Evolutionary conservation across 1,139 yeast species (phyloP).

Genomic region (Debaryomycetaceae sp.): DNA sequence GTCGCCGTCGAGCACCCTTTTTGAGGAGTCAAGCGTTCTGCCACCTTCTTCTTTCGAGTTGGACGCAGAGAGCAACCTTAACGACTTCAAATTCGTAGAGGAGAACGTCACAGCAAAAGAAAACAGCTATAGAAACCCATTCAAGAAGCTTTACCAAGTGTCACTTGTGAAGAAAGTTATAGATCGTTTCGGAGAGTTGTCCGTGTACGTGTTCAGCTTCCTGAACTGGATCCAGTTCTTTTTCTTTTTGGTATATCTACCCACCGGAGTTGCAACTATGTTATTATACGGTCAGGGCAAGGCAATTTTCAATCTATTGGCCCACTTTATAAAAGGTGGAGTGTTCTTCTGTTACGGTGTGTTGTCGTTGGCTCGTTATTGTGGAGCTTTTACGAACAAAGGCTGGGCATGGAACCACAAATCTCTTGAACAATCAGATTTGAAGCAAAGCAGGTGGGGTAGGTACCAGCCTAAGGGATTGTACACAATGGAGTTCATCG

Average conservation of each 20-base stretch:
- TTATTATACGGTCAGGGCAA: conserved; percentile 63
- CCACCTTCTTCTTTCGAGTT: conserved; percentile 4
- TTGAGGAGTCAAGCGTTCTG: conserved; percentile 21
- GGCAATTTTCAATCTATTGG: conserved; percentile 74
- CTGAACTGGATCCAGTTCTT: conserved; percentile 67
- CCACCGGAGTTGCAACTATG: conserved; percentile 77
- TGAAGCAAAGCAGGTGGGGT: conserved; percentile 14
- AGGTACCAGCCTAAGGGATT: conserved; percentile 50
- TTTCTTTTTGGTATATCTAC: conserved; percentile 55
- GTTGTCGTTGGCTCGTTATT: conserved; percentile 74
- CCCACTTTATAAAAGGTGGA: conserved; percentile 95
- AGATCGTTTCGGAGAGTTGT: conserved; percentile 7
- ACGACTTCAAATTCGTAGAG: background rate
- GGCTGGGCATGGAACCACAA: conserved; percentile 94
- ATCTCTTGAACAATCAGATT: conserved; percentile 27
- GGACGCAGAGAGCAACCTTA: background rate
- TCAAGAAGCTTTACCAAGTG: background rate
- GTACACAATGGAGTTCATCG: conserved; percentile 82
- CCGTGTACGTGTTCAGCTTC: conserved; percentile 37
- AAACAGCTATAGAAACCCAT: background rate
- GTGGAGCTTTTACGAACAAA: conserved; percentile 68
- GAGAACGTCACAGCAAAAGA: background rate
- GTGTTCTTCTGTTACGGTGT: conserved; percentile 78
- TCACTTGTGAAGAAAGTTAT: conserved; percentile 2
- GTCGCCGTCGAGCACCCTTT: conserved; percentile 40